Conservation (phyloP, 176 grass and related monocot species). For the Stipa capillata region DNA sequence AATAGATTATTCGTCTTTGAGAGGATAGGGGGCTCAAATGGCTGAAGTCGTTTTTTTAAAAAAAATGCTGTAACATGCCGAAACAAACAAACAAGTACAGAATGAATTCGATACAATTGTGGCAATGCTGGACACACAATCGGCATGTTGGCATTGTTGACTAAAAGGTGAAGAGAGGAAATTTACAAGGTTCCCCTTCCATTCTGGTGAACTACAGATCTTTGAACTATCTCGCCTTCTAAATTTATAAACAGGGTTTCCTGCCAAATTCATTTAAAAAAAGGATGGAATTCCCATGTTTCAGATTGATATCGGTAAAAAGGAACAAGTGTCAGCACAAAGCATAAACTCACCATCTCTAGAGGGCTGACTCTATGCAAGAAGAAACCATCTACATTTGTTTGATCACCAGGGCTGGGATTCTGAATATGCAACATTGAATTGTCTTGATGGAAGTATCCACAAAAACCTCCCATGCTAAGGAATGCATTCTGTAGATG, state of each 20-base stretch:
- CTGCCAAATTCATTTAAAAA: background rate
- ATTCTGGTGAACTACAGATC: background rate
- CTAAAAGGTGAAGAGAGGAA: background rate
- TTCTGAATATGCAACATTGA: conserved; percentile 23
- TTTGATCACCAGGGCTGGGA: background rate
- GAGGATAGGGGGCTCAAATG: background rate
- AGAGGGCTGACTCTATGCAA: conserved; percentile 25
- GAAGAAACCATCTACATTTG: conserved; percentile 20
- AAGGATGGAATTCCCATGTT: background rate
- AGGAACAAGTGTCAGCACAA: background rate
- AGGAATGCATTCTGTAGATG: conserved; percentile 19
- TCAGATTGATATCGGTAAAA: background rate
- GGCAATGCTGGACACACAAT: background rate
- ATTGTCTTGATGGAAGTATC: conserved; percentile 6
- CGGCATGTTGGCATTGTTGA: background rate
- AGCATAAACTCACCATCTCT: conserved; percentile 32
- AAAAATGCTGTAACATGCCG: background rate
- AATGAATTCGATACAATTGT: too few species aligned
- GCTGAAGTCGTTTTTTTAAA: background rate
- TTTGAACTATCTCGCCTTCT: conserved; percentile 37
- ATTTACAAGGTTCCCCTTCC: conserved; percentile 18
- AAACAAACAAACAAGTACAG: background rate
- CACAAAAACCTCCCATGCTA: conserved; percentile 22
- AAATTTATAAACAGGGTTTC: conserved; percentile 17
- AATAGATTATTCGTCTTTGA: background rate